A percentile compares a stretch with the other conserved stretches of the same genome.
Evolutionary conservation across 805 yeast genomes (phyloP).

Genomic region (Maudiozyma serrabonitensis): DNA sequence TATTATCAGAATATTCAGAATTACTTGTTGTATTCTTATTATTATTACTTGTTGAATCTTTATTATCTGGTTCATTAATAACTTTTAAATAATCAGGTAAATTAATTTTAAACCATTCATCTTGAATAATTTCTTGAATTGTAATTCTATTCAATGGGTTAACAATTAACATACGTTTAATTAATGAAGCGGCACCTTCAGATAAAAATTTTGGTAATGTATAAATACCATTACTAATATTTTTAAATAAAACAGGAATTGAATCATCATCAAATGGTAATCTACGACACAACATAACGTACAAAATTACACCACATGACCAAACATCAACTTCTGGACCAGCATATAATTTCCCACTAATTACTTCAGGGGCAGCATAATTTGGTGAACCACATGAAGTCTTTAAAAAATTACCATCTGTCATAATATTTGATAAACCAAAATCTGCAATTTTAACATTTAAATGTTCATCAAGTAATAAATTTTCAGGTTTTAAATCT

Average conservation of each 20-base stretch:
- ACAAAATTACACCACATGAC: constrained; percentile 92
- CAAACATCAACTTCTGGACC: constrained; percentile 98
- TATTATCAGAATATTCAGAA: not conserved
- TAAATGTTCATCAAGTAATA: constrained; percentile 76
- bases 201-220: constrained; percentile 81
- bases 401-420: constrained; percentile 91
- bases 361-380: constrained; percentile 96
- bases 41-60: constrained; percentile 1
- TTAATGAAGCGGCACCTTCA: constrained; percentile 71
- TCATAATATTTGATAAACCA: constrained; percentile 91
- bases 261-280: constrained; percentile 94
- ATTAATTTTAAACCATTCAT: constrained; percentile 82
- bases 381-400: constrained; percentile 96
- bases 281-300: constrained; percentile 93
- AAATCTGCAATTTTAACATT: constrained; percentile 95
- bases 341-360: constrained; percentile 87
- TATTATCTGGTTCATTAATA: constrained; percentile 13
- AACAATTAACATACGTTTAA: constrained; percentile 87
- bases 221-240: constrained; percentile 87
- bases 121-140: constrained; percentile 83
- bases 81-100: constrained; percentile 74
- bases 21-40: not conserved
- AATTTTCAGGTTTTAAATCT: constrained; percentile 92
- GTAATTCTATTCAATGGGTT: constrained; percentile 91
- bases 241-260: constrained; percentile 87